Conservation (phyloP, 148 eudicot species). For the Suaeda aralocaspica region DNA sequence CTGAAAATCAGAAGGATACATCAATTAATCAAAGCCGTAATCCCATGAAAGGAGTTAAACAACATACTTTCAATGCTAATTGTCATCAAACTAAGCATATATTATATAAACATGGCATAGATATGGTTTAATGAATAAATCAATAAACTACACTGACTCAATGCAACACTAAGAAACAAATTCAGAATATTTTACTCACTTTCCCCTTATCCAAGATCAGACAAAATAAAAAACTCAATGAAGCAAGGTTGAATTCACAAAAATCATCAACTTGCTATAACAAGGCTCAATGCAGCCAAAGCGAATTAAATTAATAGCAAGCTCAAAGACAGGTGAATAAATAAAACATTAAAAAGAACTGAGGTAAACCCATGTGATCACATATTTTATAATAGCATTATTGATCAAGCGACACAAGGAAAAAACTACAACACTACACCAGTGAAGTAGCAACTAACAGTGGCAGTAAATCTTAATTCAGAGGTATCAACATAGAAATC, state of each 20-base stretch:
- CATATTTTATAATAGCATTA: slow-evolving; percentile 16
- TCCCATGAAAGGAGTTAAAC: slow-evolving; percentile 4
- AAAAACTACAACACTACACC: slow-evolving; percentile 1
- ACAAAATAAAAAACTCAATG: slow-evolving; percentile 15
- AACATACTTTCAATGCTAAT: slow-evolving; percentile 1
- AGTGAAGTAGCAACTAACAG: slow-evolving; percentile 6
- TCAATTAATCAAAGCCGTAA: too few species aligned
- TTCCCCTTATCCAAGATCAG: slow-evolving; percentile 21
- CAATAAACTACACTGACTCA: neutral
- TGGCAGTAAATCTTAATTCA: neutral
- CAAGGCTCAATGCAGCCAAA: neutral
- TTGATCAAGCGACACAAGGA: neutral
- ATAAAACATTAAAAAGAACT: slow-evolving; percentile 16
- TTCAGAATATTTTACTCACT: slow-evolving; percentile 16
- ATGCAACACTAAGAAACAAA: slow-evolving; percentile 9
- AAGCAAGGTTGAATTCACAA: slow-evolving; percentile 21
- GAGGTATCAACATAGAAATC: slow-evolving; percentile 15
- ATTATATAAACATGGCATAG: slow-evolving; percentile 2
- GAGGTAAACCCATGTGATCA: slow-evolving; percentile 32
- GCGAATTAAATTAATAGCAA: neutral
- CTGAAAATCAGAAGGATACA: neutral
- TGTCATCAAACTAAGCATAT: slow-evolving; percentile 10
- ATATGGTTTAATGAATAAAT: neutral
- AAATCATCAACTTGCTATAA: slow-evolving; percentile 2
- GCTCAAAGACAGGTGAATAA: slow-evolving; percentile 13